Conservation (phyloP, 2,329 filamentous ascomycete species). For the Atkinsonella hypoxylon region DNA sequence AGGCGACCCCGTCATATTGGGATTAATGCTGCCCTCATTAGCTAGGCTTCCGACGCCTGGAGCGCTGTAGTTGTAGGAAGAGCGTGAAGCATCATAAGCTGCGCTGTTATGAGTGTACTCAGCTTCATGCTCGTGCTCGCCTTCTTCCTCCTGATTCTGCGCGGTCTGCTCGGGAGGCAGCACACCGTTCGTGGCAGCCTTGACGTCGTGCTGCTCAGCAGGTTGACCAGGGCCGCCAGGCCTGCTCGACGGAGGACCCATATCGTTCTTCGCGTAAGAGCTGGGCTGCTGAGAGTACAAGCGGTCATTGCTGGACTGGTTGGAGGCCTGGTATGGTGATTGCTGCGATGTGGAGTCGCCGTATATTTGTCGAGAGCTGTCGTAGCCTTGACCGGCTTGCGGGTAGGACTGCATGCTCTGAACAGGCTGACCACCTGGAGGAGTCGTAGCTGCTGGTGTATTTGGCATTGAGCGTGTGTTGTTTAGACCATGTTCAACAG, state of each 20-base stretch:
- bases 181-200: slow-evolving; percentile 56
- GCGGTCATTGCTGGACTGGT: slow-evolving; percentile 45
- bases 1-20: slow-evolving; percentile 75
- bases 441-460: slow-evolving; percentile 82
- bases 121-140: slow-evolving; percentile 62
- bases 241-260: slow-evolving; percentile 67
- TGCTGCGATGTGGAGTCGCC: slow-evolving; percentile 58
- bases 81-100: slow-evolving; percentile 60
- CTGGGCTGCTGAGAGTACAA: slow-evolving; percentile 62
- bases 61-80: slow-evolving; percentile 67
- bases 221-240: slow-evolving; percentile 45
- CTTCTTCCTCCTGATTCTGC: slow-evolving; percentile 52
- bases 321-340: slow-evolving; percentile 56
- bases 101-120: slow-evolving; percentile 82
- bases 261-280: slow-evolving; percentile 71
- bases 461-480: slow-evolving; percentile 78
- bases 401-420: slow-evolving; percentile 73
- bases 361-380: slow-evolving; percentile 68
- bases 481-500: slow-evolving; percentile 67
- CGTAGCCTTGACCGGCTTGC: slow-evolving; percentile 56
- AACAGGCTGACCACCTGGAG: slow-evolving; percentile 58
- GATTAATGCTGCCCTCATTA: slow-evolving; percentile 66
- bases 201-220: slow-evolving; percentile 50
- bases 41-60: slow-evolving; percentile 53
- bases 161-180: slow-evolving; percentile 38